These are phyloP conservation scores for Fusarium albidum DNA, from an alignment of 2,329 filamentous ascomycete genomes.

Conservation along the genomic window DNA sequence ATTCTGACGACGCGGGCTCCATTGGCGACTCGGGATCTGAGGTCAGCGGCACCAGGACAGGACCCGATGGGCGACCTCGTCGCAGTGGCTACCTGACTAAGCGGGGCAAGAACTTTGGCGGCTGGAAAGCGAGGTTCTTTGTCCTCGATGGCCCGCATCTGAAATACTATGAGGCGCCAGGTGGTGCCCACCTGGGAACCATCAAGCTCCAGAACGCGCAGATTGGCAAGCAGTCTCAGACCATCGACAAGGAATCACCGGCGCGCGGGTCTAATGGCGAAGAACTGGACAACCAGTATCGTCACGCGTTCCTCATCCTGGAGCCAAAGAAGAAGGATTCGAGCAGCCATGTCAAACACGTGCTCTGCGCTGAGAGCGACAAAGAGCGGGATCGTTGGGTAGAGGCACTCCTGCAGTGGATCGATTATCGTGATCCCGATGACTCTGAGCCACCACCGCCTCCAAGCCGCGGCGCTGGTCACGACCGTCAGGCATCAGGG, in stretches of 20 bases:
- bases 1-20: conserved; percentile 62
- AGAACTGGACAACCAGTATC: conserved; percentile 90
- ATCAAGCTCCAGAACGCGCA: conserved; percentile 92
- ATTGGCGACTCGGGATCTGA: conserved; percentile 36
- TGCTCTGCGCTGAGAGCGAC: conserved; percentile 95
- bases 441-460: conserved; percentile 50
- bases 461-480: conserved; percentile 41
- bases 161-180: conserved; percentile 91
- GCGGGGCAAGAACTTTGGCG: conserved; percentile 97
- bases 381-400: conserved; percentile 94
- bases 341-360: conserved; percentile 85
- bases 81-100: conserved; percentile 96
- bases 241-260: conserved; percentile 63
- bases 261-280: conserved; percentile 65
- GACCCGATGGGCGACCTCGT: conserved; percentile 71
- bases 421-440: conserved; percentile 74
- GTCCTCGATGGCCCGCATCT: conserved; percentile 68
- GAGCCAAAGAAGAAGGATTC: conserved; percentile 98
- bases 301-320: conserved; percentile 92
- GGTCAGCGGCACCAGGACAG: conserved; percentile 49
- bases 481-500: conserved; percentile 52
- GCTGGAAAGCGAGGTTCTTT: conserved; percentile 88
- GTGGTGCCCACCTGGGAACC: conserved; percentile 88
- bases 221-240: conserved; percentile 85
- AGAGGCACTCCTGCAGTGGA: conserved; percentile 86